These are phyloP conservation scores for Artemisia argyi DNA, from an alignment of 129 eudicot species.

Conservation along the genomic window DNA sequence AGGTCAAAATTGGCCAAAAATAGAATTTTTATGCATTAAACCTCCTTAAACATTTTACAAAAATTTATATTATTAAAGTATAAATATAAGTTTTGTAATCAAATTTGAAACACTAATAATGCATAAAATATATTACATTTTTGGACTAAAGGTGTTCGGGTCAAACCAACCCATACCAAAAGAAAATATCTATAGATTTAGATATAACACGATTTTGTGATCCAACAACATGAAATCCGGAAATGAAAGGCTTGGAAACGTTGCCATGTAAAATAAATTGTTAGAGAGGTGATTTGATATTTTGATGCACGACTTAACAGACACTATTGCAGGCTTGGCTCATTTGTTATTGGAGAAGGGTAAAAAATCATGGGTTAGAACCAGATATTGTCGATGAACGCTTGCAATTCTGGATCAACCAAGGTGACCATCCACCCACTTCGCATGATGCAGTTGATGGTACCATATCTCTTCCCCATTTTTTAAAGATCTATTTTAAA, in stretches of 20 bases:
- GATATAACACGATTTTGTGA: background rate
- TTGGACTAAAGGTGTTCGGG: no score
- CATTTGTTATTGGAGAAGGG: conserved; percentile 83
- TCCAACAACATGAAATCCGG: background rate
- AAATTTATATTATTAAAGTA: no score
- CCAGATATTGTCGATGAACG: conserved; percentile 77
- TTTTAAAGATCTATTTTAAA: background rate
- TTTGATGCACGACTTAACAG: background rate
- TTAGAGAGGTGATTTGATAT: background rate
- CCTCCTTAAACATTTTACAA: no score
- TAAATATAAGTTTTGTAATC: no score
- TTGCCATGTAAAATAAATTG: background rate
- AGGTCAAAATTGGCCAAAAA: no score
- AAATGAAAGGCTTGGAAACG: background rate
- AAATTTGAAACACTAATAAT: no score
- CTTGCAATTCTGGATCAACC: conserved; percentile 66
- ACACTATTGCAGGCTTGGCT: conserved; percentile 66
- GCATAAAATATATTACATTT: no score
- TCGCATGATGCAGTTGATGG: conserved; percentile 86
- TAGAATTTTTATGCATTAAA: no score
- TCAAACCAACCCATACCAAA: no score
- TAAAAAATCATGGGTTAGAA: conserved; percentile 62
- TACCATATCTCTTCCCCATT: conserved; percentile 23
- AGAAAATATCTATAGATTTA: background rate
- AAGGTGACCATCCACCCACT: conserved; percentile 38